Evolutionary conservation across 2,329 filamentous ascomycete species (phyloP), one percentile per base, ranked within the genome.

Genomic region (Lasiodiplodia hormozganensis): DNA sequence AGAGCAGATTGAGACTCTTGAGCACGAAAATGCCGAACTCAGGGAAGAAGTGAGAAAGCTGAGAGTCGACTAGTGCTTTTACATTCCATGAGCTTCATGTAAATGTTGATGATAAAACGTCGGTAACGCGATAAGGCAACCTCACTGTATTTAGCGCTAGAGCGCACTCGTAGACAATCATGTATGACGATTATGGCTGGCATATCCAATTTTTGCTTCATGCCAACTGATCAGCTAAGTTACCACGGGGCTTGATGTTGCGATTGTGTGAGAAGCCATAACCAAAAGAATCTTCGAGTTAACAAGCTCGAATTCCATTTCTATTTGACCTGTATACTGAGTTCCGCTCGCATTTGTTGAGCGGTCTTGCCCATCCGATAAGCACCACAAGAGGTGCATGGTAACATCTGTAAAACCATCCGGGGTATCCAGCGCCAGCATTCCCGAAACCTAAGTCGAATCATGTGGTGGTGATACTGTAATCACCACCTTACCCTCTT

Each of bases 1-100:
- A 71, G 77, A 82, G 64, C 78, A 83, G 67, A 80, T 91, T 31
- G 82, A 85, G 60, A 78, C 82, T 31, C 77, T 90, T 10, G 84
- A 86, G 73, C 79, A 76, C 65, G 86, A 82, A 70, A 85, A 85
- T 31, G 70, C 53, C 31, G 74, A 73, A 2, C 85, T 90, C 34
- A 91, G 79, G 10, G 69, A 71, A 3, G 72, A 75, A 38, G 8
- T 76, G 31, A 38, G 67, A 49, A 28, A 51, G 11, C 18, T 75
- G 60, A 72, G 57, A 12, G 70, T 23, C 1, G 28, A 65, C 23
- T 64, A 64, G 31, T 6, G 12, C 5, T 11, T n/a, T 56, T 10
- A 3, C 16, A 25, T 5, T 28, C 6, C 11, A 14, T 6, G 16
- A 8, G 4, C 23, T 28, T 18, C 16, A 16, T 10, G 52, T 34